These are phyloP conservation scores for Ilyonectria destructans DNA, from an alignment of 2,329 filamentous ascomycete genomes.

Conservation along the genomic window DNA sequence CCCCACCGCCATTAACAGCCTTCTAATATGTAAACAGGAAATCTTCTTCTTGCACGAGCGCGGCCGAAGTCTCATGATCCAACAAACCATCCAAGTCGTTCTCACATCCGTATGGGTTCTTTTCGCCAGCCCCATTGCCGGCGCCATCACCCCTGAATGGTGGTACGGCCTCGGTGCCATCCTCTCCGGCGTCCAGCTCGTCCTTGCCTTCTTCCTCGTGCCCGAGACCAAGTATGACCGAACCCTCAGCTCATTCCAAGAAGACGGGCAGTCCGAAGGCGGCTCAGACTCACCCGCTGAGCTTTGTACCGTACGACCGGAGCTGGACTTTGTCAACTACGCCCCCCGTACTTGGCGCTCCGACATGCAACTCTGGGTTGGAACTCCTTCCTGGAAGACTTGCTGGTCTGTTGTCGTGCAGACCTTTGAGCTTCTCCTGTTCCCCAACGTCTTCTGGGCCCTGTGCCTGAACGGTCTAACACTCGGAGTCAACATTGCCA, in stretches of 20 bases:
- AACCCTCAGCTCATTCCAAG: slow-evolving; percentile 16
- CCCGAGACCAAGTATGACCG: slow-evolving; percentile 30
- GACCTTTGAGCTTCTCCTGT: slow-evolving; percentile 42
- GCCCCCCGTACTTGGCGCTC: slow-evolving; percentile 41
- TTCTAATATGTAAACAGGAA: slow-evolving; percentile 29
- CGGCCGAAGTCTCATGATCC: slow-evolving; percentile 41
- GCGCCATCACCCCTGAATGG: slow-evolving; percentile 29
- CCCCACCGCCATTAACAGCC: neutral
- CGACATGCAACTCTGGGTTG: slow-evolving; percentile 42
- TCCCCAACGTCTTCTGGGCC: slow-evolving; percentile 45
- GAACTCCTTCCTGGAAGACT: slow-evolving; percentile 14
- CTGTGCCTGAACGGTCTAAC: slow-evolving; percentile 42
- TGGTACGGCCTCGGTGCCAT: slow-evolving; percentile 30
- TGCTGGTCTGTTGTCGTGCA: slow-evolving; percentile 28
- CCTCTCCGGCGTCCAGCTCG: slow-evolving; percentile 17
- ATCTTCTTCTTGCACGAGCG: slow-evolving; percentile 45
- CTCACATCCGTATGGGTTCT: slow-evolving; percentile 33
- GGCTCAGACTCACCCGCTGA: neutral
- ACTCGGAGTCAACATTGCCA: slow-evolving; percentile 43
- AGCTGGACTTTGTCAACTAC: slow-evolving; percentile 42
- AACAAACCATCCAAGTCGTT: slow-evolving; percentile 42
- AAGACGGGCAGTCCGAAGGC: neutral
- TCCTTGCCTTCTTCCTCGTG: slow-evolving; percentile 29
- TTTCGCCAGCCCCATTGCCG: slow-evolving; percentile 31
- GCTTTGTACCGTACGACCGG: slow-evolving; percentile 38